phyloP scores from a whole-genome alignment of 169 alveolate genomes.

The Plasmodium malariae region DNA sequence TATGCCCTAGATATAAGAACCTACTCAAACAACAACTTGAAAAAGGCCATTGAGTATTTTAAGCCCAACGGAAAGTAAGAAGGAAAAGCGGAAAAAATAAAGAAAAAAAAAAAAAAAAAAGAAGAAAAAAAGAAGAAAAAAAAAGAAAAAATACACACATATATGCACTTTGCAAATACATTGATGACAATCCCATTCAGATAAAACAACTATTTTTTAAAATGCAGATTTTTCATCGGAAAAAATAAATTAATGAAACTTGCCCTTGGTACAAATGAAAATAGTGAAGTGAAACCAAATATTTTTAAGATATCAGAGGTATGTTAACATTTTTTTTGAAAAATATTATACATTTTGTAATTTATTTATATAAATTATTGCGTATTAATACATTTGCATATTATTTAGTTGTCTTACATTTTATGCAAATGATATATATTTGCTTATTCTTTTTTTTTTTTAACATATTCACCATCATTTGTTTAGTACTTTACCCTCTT shows the following conservation, averaged over 20 bases:
- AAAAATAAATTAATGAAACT: conserved; percentile 75
- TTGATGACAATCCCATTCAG: neutral
- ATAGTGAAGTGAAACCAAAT: conserved; percentile 57
- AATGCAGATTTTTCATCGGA: conserved; percentile 57
- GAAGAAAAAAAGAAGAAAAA: neutral
- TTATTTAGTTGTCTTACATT: neutral
- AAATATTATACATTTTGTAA: too few species aligned
- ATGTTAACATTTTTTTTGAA: neutral
- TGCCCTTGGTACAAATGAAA: conserved; percentile 42
- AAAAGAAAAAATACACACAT: neutral
- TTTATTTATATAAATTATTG: neutral
- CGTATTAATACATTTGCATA: neutral
- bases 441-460: neutral
- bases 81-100: neutral
- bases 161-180: neutral
- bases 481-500: neutral
- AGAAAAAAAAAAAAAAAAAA: neutral
- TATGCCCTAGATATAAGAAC: conserved; percentile 67
- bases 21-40: conserved; percentile 62
- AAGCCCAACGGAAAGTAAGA: conserved; percentile 71
- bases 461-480: neutral
- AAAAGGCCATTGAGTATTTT: conserved; percentile 66
- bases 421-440: neutral
- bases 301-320: conserved; percentile 62
- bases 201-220: neutral